phyloP scores from a whole-genome alignment of 331 rosid genomes.

The Erythrophleum ivorense region DNA sequence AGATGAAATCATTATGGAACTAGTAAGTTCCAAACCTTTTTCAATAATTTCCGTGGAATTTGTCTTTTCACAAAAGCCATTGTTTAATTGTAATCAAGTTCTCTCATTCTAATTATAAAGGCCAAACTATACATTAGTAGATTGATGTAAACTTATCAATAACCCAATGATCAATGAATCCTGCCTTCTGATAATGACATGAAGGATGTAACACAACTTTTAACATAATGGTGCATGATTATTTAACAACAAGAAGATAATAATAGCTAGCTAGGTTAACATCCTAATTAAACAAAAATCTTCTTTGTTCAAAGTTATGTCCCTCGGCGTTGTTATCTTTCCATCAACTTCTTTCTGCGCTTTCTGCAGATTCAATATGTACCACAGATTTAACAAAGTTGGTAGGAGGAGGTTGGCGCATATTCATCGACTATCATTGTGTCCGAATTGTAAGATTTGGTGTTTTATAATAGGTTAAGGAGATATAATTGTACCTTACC shows the following conservation, averaged over 20 bases:
- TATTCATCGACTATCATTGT: not conserved
- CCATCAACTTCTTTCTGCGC: not conserved
- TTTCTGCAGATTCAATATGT: too few relatives aligned
- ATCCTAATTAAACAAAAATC: not conserved
- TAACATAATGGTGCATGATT: not conserved
- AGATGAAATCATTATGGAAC: not conserved
- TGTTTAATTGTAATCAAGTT: not conserved
- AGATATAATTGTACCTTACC: too few relatives aligned
- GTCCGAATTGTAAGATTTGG: not conserved
- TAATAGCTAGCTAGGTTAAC: not conserved
- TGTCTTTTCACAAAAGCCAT: conserved; percentile 25
- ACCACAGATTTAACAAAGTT: not conserved
- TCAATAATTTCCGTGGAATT: conserved; percentile 13
- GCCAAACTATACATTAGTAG: not conserved
- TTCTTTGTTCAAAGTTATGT: not conserved
- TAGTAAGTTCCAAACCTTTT: conserved; percentile 11
- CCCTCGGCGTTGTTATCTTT: conserved; percentile 9
- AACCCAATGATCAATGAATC: conserved; percentile 27
- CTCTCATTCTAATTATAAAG: not conserved
- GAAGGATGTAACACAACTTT: conserved; percentile 5
- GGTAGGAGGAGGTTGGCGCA: not conserved
- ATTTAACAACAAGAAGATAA: not conserved
- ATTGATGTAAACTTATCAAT: conserved; percentile 23
- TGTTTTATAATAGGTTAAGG: too few relatives aligned
- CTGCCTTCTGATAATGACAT: conserved; percentile 28